Evolutionary conservation across 805 yeast genomes (phyloP).

Genomic region (Schwanniomyces sp.): DNA sequence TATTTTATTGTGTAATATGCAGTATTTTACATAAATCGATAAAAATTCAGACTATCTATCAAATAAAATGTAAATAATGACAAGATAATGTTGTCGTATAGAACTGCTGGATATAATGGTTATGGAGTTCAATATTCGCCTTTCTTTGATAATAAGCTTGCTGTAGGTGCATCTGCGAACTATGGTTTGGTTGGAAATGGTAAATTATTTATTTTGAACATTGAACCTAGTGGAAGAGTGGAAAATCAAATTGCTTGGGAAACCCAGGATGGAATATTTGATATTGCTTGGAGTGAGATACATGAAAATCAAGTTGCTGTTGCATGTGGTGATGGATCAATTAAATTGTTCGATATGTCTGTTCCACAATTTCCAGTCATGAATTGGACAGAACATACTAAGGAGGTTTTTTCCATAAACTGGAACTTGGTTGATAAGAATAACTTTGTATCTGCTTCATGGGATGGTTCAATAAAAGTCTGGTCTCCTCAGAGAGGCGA

Average conservation of each 20-base stretch:
- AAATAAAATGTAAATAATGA: neutral
- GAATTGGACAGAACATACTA: conserved; percentile 73
- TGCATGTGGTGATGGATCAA: conserved; percentile 88
- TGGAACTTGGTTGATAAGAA: conserved; percentile 74
- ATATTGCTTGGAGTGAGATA: conserved; percentile 83
- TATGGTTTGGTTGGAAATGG: conserved; percentile 96
- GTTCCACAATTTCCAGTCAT: conserved; percentile 68
- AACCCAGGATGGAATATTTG: conserved; percentile 92
- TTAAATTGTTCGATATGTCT: conserved; percentile 76
- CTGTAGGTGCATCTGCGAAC: conserved; percentile 89
- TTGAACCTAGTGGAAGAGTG: conserved; percentile 65
- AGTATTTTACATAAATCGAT: neutral
- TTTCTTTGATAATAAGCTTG: conserved; percentile 82
- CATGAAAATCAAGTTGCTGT: conserved; percentile 84
- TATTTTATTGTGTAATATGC: neutral
- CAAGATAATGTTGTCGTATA: conserved; percentile 60
- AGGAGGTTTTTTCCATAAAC: conserved; percentile 71
- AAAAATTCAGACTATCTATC: neutral
- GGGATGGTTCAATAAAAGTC: conserved; percentile 88
- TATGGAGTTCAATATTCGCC: conserved; percentile 90
- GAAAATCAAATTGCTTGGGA: conserved; percentile 60
- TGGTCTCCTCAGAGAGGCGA: conserved; percentile 67
- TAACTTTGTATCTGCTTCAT: conserved; percentile 73
- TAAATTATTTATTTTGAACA: conserved; percentile 65
- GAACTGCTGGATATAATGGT: conserved; percentile 83